These are phyloP conservation scores for Yamagishiella unicocca DNA, from an alignment of 139 green algal species.

Conservation along the genomic window DNA sequence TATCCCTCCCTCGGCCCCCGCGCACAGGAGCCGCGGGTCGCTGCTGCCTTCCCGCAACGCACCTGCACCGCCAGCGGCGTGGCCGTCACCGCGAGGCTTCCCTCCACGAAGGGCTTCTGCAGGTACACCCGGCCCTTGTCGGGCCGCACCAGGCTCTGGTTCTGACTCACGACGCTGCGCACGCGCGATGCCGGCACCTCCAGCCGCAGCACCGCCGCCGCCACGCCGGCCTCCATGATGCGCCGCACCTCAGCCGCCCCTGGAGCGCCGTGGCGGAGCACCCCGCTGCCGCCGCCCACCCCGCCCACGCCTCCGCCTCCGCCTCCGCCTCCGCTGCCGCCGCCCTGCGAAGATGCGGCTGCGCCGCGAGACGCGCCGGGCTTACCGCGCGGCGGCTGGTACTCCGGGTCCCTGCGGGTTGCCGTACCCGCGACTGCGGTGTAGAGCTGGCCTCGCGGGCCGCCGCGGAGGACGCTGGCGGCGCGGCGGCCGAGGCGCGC, in stretches of 20 bases:
- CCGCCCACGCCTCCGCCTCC: background rate
- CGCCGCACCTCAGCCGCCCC: conserved; percentile 17
- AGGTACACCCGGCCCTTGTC: conserved; percentile 42
- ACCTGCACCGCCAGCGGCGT: conserved; percentile 41
- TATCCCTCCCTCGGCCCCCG: too few species aligned
- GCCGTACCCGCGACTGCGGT: too few species aligned
- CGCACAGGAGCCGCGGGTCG: too few species aligned
- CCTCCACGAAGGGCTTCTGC: conserved; percentile 44
- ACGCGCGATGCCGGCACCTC: background rate
- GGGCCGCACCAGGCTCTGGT: conserved; percentile 20
- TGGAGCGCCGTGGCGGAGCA: background rate
- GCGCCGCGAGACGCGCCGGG: too few species aligned
- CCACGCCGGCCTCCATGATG: conserved; percentile 39
- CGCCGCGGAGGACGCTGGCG: background rate
- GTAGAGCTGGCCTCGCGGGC: background rate
- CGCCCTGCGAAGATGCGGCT: too few species aligned
- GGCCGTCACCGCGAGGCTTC: background rate
- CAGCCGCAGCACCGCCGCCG: conserved; percentile 13
- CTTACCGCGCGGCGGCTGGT: too few species aligned
- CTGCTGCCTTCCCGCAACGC: background rate
- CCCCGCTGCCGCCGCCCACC: background rate
- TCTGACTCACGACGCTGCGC: conserved; percentile 43
- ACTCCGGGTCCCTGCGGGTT: too few species aligned
- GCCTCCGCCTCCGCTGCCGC: background rate
- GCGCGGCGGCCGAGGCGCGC: background rate